Conservation (phyloP, 202 grass and related monocot species). For the Schoenoplectus triqueter region DNA sequence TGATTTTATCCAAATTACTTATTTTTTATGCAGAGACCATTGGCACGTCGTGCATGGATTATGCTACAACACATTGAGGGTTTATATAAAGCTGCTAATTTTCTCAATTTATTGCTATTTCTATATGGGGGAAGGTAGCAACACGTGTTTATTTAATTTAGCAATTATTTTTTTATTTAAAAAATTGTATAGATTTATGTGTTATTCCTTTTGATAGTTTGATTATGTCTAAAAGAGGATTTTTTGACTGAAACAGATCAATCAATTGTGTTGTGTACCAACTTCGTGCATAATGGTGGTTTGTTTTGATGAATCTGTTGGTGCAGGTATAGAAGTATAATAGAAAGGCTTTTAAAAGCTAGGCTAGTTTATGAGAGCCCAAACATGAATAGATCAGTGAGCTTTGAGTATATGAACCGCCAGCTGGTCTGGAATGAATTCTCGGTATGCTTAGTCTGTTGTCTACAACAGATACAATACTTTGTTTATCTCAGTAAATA, state of each 20-base stretch:
- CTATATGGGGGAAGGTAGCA: conserved; percentile 85
- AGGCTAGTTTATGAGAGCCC: conserved; percentile 92
- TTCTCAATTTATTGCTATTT: conserved; percentile 83
- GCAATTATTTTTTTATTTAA: conserved; percentile 14
- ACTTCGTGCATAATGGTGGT: background rate
- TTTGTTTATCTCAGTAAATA: background rate
- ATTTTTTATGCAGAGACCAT: conserved; percentile 63
- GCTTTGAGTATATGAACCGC: conserved; percentile 98
- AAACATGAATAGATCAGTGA: conserved; percentile 98
- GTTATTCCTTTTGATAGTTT: conserved; percentile 22
- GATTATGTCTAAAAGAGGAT: background rate
- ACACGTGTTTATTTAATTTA: conserved; percentile 34
- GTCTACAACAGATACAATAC: background rate
- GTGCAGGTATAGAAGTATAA: conserved; percentile 83
- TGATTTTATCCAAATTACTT: background rate
- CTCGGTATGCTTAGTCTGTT: conserved; percentile 60
- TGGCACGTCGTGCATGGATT: conserved; percentile 65
- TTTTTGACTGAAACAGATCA: background rate
- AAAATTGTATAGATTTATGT: conserved; percentile 7
- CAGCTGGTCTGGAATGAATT: conserved; percentile 99
- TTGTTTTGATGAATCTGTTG: conserved; percentile 18
- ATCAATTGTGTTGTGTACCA: background rate
- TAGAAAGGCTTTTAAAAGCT: conserved; percentile 92
- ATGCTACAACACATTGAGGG: conserved; percentile 79
- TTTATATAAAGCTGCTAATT: conserved; percentile 77